Evolutionary conservation across 2,329 filamentous ascomycete genomes (phyloP).

Genomic region (Pleomassaria siparia): DNA sequence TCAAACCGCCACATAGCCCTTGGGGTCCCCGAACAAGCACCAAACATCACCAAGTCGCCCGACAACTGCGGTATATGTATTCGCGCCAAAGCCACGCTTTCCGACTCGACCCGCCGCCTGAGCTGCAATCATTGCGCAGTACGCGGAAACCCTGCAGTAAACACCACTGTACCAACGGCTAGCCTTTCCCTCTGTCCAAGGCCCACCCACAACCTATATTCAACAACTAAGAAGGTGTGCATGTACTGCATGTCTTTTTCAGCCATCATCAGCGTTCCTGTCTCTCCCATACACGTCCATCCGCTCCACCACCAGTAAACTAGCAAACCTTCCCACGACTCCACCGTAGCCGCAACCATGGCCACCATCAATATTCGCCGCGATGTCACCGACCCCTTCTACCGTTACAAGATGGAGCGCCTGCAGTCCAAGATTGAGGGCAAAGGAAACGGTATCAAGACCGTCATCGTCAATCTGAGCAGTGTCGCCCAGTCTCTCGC

Average conservation of each 20-base stretch:
- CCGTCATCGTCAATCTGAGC: slow-evolving; percentile 92
- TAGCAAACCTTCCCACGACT: slow-evolving; percentile 28
- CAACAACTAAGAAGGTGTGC: slow-evolving; percentile 26
- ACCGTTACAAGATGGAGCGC: slow-evolving; percentile 99
- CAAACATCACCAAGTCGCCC: slow-evolving; percentile 32
- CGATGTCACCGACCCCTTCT: slow-evolving; percentile 98
- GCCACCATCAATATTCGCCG: slow-evolving; percentile 95
- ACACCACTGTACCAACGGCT: slow-evolving; percentile 90
- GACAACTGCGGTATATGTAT: slow-evolving; percentile 86
- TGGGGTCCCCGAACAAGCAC: slow-evolving; percentile 28
- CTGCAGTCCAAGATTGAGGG: slow-evolving; percentile 99
- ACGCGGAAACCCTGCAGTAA: slow-evolving; percentile 90
- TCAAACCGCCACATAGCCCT: slow-evolving; percentile 38
- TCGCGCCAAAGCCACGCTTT: slow-evolving; percentile 93
- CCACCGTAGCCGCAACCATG: slow-evolving; percentile 67
- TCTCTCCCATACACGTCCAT: slow-evolving; percentile 32
- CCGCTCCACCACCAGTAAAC: slow-evolving; percentile 35
- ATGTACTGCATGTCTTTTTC: slow-evolving; percentile 63
- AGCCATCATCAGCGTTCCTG: slow-evolving; percentile 54
- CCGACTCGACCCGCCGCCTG: slow-evolving; percentile 89
- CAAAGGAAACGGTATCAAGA: slow-evolving; percentile 99
- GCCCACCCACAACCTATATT: slow-evolving; percentile 34
- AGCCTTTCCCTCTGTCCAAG: slow-evolving; percentile 54
- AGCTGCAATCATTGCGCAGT: slow-evolving; percentile 97
- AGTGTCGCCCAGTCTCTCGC: slow-evolving; percentile 90